Evolutionary conservation across 2,329 filamentous ascomycete species (phyloP), one percentile per base, ranked within the genome.

Genomic region (Emergomyces orientalis): DNA sequence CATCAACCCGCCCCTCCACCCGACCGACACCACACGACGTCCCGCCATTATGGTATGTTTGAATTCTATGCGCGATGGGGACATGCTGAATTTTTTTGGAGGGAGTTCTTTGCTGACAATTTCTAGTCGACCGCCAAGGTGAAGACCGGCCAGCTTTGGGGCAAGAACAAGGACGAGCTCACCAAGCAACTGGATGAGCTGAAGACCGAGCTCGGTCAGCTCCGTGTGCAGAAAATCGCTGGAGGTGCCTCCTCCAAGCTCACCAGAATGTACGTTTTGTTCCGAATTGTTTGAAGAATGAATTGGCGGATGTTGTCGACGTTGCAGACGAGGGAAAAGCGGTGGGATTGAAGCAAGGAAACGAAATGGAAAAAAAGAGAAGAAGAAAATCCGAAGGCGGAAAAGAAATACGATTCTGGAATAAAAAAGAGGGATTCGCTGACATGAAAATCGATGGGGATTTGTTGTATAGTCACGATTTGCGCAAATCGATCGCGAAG

Each of bases 91-190:
- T 37, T 55, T 55, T 22, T 25, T 37, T 49, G 22, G 7, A 11
- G 45, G 11, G 8, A n/a, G 39, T 14, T 59, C 34, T 27, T 60
- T 32, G 60, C 60, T 64, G 49, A 64, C 22, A 17, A 43, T 65
- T 62, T 70, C 60, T 72, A 86, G 83, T 86, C 85, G 79, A 78
- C 82, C 75, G 81, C 80, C 73, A 86, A 87, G 86, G 91, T 99
- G 82, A 97, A 97, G 89, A 88, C 93, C 80, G 86, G 86, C 83
- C 86, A 90, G 83, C 91, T 99, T 81, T 97, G 94, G 94, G 87
- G 86, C 84, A 99, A 99, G 91, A 92, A 86, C 88, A 97, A 97
- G 88, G 91, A 96, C 78, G 95, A 99, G 76, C 86, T 99, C 81
- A 86, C 86, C 78, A 96, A 94, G 86, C 91, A 96, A 82, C 88